Percentiles rank a stretch among this genome's conserved stretches.
Conservation (phyloP, 306 rosid species). For the Bauhinia variegata region DNA sequence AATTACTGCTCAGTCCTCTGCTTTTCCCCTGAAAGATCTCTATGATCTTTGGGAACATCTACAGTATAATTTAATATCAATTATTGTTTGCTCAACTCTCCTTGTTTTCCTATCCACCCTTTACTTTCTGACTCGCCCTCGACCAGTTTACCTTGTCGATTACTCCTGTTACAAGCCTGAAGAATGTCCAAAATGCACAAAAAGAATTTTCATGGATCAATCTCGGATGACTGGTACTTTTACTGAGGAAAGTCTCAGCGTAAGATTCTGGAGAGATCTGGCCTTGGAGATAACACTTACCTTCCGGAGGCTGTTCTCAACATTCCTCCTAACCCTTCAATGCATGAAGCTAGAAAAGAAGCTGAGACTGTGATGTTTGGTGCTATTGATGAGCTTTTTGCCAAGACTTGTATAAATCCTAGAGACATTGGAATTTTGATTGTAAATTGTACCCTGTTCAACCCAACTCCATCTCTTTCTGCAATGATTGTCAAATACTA, state of each 20-base stretch:
- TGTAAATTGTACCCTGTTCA: constrained; percentile 87
- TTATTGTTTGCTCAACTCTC: constrained; percentile 70
- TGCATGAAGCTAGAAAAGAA: constrained; percentile 93
- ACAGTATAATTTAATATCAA: constrained; percentile 71
- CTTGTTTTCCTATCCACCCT: constrained; percentile 80
- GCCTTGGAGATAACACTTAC: constrained; percentile 83
- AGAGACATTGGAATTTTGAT: constrained; percentile 86
- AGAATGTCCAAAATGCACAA: constrained; percentile 69
- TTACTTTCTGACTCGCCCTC: constrained; percentile 79
- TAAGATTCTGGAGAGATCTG: constrained; percentile 90
- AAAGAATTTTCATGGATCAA: constrained; percentile 75
- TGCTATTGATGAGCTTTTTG: constrained; percentile 77
- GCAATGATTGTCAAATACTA: constrained; percentile 87
- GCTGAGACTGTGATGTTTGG: constrained; percentile 87
- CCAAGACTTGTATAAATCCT: constrained; percentile 72
- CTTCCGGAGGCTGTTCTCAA: constrained; percentile 88
- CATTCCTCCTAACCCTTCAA: constrained; percentile 89
- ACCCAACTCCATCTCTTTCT: constrained; percentile 92
- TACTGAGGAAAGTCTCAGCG: constrained; percentile 71
- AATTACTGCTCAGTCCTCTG: constrained; percentile 72
- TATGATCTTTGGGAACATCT: constrained; percentile 82
- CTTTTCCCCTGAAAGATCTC: constrained; percentile 68
- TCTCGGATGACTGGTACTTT: constrained; percentile 65
- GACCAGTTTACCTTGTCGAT: constrained; percentile 74
- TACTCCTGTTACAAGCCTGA: constrained; percentile 92